Evolutionary conservation across 1,284 basidiomycete genomes (phyloP).

Genomic region (Ceraceosorus guamensis): DNA sequence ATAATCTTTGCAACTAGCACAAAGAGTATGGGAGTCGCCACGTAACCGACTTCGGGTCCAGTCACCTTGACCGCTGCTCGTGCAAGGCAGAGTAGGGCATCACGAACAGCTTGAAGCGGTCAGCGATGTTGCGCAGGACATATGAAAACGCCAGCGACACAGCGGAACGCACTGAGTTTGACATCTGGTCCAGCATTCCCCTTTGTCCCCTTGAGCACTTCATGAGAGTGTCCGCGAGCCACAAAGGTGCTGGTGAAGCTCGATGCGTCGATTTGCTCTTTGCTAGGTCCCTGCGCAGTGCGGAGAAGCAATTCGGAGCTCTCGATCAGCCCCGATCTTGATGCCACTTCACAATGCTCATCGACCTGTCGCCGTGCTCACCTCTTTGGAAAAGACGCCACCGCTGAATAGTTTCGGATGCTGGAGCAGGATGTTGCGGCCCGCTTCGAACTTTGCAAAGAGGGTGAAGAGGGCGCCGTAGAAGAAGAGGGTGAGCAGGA

Average conservation of each 20-base stretch:
- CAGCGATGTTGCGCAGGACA: background rate
- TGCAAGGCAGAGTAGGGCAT: background rate
- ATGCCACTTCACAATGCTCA: too few species aligned
- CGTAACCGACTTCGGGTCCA: slow-evolving; percentile 12
- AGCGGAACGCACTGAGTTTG: background rate
- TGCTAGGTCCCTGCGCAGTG: slow-evolving; percentile 15
- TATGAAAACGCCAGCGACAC: background rate
- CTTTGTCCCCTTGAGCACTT: background rate
- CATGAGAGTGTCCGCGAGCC: slow-evolving; percentile 10
- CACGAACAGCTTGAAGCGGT: background rate
- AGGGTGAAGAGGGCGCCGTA: slow-evolving; percentile 10
- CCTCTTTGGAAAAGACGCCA: slow-evolving; percentile 16
- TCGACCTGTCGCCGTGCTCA: too few species aligned
- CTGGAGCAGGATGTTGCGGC: slow-evolving; percentile 9
- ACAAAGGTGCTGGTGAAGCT: slow-evolving; percentile 10
- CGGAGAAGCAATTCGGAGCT: background rate
- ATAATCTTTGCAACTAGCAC: slow-evolving; percentile 12
- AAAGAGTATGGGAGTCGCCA: slow-evolving; percentile 13
- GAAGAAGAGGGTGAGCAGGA: slow-evolving; percentile 7
- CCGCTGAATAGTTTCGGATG: slow-evolving; percentile 11
- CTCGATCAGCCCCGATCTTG: background rate
- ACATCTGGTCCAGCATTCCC: background rate
- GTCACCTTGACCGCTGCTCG: slow-evolving; percentile 4
- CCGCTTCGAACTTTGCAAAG: slow-evolving; percentile 7
- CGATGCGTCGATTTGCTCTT: slow-evolving; percentile 8